Percentiles rank a stretch among this genome's conserved stretches.
phyloP scores from a whole-genome alignment of 2,329 filamentous ascomycete species.

The Xylariaceae sp. region DNA sequence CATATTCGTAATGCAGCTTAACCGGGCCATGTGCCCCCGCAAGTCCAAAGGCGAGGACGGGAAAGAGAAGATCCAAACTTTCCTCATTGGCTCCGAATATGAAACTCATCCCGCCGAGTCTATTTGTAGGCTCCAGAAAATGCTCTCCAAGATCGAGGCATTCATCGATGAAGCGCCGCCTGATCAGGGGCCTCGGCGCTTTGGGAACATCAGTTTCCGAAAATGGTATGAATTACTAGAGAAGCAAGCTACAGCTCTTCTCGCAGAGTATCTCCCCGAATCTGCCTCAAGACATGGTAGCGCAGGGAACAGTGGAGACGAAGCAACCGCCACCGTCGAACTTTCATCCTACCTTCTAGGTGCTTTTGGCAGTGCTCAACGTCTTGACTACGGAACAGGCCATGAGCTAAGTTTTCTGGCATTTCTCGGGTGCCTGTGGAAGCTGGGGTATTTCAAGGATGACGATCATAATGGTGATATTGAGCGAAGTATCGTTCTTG shows the following conservation, averaged over 20 bases:
- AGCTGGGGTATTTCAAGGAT: slow-evolving; percentile 72
- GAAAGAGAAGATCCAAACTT: slow-evolving; percentile 44
- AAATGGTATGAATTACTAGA: slow-evolving; percentile 73
- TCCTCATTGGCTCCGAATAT: slow-evolving; percentile 41
- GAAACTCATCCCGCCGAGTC: slow-evolving; percentile 47
- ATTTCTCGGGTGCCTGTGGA: slow-evolving; percentile 88
- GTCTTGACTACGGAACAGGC: slow-evolving; percentile 92
- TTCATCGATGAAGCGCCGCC: slow-evolving; percentile 78
- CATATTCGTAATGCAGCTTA: slow-evolving; percentile 84
- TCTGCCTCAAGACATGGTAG: slow-evolving; percentile 30
- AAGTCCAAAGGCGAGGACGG: slow-evolving; percentile 40
- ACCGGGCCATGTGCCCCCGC: slow-evolving; percentile 75
- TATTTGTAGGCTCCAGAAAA: slow-evolving; percentile 59
- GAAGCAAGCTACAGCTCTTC: slow-evolving; percentile 51
- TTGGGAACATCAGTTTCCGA: slow-evolving; percentile 88
- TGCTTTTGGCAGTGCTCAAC: slow-evolving; percentile 79
- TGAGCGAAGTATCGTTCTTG: slow-evolving; percentile 77
- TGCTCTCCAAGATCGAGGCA: slow-evolving; percentile 61
- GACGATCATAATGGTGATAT: slow-evolving; percentile 48
- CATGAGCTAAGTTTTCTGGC: slow-evolving; percentile 94
- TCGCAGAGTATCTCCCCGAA: slow-evolving; percentile 53
- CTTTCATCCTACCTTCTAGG: slow-evolving; percentile 76
- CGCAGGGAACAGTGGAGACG: slow-evolving; percentile 23
- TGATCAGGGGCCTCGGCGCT: slow-evolving; percentile 78
- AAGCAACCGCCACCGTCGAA: slow-evolving; percentile 57